Percentiles rank a stretch among this genome's conserved stretches.
phyloP scores from a whole-genome alignment of 352 stramenopile genomes.

The Phytophthora capsici region DNA sequence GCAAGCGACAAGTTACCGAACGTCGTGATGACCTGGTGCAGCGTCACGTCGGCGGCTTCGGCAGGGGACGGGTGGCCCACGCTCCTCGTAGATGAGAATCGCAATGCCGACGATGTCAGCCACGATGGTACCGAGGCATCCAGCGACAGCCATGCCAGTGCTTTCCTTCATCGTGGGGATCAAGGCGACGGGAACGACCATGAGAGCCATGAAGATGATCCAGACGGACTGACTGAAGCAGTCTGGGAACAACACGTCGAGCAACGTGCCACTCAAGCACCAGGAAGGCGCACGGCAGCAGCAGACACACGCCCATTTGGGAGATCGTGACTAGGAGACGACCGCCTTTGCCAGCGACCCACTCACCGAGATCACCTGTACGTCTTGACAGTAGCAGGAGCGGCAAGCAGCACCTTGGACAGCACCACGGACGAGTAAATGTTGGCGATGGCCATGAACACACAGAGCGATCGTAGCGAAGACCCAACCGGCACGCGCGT shows the following conservation, averaged over 20 bases:
- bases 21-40: conserved; percentile 35
- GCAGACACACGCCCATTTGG: conserved; percentile 33
- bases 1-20: conserved; percentile 40
- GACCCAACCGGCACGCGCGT: conserved; percentile 31
- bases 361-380: conserved; percentile 38
- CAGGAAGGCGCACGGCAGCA: conserved; percentile 35
- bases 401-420: conserved; percentile 31
- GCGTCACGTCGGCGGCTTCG: conserved; percentile 12
- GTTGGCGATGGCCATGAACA: conserved; percentile 39
- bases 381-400: conserved; percentile 26
- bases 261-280: conserved; percentile 29
- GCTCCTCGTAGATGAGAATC: conserved; percentile 25
- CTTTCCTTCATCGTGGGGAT: conserved; percentile 40
- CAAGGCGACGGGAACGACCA: conserved; percentile 29
- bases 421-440: conserved; percentile 35
- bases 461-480: conserved; percentile 29
- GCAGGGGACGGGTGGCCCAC: conserved; percentile 30
- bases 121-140: conserved; percentile 34
- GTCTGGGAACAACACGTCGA: conserved; percentile 38
- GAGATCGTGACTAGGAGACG: conserved; percentile 24
- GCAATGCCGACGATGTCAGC: conserved; percentile 33
- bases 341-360: conserved; percentile 32
- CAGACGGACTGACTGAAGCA: conserved; percentile 35
- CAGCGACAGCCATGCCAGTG: conserved; percentile 26
- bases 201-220: conserved; percentile 41